Conservation (phyloP, 1,284 basidiomycete genomes). For the Dichomitus squalens region DNA sequence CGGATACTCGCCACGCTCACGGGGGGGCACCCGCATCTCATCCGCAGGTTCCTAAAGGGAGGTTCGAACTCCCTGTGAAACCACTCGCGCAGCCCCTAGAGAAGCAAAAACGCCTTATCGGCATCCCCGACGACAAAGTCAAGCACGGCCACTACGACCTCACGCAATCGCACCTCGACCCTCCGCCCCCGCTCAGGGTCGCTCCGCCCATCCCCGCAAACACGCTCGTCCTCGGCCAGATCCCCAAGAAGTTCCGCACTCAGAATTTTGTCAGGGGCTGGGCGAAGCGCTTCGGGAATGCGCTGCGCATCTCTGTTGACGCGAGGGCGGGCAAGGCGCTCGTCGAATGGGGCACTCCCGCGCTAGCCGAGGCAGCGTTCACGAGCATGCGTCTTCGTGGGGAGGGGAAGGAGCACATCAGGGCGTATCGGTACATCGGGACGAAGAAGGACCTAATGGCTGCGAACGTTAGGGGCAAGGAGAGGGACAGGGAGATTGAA, state of each 20-base stretch:
- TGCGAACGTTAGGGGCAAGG: not conserved
- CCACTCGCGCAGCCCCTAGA: not conserved
- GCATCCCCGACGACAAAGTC: conserved; percentile 25
- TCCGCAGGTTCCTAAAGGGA: too few relatives aligned
- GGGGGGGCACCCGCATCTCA: too few relatives aligned
- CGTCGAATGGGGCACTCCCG: conserved; percentile 52
- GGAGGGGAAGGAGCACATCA: conserved; percentile 46
- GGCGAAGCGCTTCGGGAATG: conserved; percentile 44
- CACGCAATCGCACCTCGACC: conserved; percentile 1
- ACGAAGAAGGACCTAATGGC: not conserved
- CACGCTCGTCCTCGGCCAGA: conserved; percentile 61
- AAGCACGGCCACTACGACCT: conserved; percentile 21
- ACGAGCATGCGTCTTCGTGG: conserved; percentile 49
- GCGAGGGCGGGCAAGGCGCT: conserved; percentile 50
- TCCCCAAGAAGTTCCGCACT: conserved; percentile 54
- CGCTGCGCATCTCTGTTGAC: conserved; percentile 39
- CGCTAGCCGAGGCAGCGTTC: conserved; percentile 51
- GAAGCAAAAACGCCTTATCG: conserved; percentile 27
- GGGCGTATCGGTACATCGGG: conserved; percentile 55
- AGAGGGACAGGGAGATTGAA: conserved; percentile 25
- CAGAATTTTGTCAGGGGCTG: conserved; percentile 39
- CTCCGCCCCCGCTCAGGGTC: not conserved
- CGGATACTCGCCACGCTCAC: not conserved
- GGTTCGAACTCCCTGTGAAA: not conserved
- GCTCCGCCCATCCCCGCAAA: conserved; percentile 44